These are phyloP conservation scores for Tulasnella sp. DNA, from an alignment of 768 basidiomycete genomes.

Conservation along the genomic window DNA sequence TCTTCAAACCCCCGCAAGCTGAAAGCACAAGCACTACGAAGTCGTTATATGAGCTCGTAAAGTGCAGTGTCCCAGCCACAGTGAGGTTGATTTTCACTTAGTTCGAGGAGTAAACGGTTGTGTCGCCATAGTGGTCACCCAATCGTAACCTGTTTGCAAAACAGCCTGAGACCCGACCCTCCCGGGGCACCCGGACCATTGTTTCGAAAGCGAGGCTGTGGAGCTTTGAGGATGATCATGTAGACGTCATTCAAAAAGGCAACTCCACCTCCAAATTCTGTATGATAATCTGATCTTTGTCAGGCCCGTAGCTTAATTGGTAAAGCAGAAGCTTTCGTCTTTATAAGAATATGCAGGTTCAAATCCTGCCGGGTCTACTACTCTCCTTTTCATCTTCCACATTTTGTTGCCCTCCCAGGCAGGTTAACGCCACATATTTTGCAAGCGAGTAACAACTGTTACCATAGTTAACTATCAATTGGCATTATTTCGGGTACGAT, in stretches of 20 bases:
- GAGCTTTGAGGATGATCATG: background rate
- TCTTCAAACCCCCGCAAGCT: no score
- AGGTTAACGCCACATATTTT: background rate
- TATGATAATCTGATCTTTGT: background rate
- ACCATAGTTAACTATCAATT: no score
- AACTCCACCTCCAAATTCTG: background rate
- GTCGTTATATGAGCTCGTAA: background rate
- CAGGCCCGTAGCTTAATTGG: conserved; percentile 9
- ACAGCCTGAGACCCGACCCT: background rate
- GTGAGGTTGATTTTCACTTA: background rate
- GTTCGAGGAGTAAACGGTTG: no score
- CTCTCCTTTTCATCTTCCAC: background rate
- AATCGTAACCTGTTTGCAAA: background rate
- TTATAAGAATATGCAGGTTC: background rate
- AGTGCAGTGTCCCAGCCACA: background rate
- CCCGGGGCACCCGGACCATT: background rate
- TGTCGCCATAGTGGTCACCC: no score
- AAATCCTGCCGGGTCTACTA: background rate
- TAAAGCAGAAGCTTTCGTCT: background rate
- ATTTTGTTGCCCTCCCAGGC: background rate
- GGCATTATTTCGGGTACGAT: no score
- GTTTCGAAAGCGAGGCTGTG: background rate
- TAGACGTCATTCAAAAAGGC: background rate
- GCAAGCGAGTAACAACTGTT: background rate
- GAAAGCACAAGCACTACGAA: no score